These are phyloP conservation scores for Bacidia gigantensis DNA, from an alignment of 495 filamentous ascomycete genomes.

Conservation along the genomic window DNA sequence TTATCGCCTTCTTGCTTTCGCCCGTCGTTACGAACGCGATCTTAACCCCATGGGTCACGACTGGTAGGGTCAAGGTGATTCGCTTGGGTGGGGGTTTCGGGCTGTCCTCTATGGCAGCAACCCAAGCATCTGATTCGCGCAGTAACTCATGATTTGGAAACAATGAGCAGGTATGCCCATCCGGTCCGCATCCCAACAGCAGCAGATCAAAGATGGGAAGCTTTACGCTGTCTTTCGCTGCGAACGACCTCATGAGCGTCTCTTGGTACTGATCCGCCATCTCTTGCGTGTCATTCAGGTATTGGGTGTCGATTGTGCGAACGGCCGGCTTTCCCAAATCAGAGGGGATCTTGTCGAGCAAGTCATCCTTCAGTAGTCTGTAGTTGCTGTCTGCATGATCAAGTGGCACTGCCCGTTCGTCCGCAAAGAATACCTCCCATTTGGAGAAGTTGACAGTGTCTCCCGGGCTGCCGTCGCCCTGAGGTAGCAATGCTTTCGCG, in stretches of 20 bases:
- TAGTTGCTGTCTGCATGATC: conserved; percentile 92
- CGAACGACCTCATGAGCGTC: conserved; percentile 66
- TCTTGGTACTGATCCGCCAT: conserved; percentile 91
- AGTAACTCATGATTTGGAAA: conserved; percentile 84
- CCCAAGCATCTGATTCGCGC: conserved; percentile 83
- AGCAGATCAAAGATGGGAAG: conserved; percentile 89
- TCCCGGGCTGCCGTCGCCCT: conserved; percentile 39
- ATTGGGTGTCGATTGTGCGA: conserved; percentile 57
- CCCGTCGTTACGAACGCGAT: conserved; percentile 90
- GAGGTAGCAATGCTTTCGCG: conserved; percentile 60
- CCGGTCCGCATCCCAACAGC: conserved; percentile 82
- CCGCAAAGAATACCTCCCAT: conserved; percentile 98
- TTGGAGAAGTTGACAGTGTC: conserved; percentile 62
- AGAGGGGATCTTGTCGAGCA: conserved; percentile 73
- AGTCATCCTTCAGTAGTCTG: conserved; percentile 66
- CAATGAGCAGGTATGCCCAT: conserved; percentile 92
- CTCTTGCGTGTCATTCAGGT: conserved; percentile 75
- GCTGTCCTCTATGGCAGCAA: conserved; percentile 75
- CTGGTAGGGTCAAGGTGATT: conserved; percentile 83
- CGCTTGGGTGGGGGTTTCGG: conserved; percentile 86
- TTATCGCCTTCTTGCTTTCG: conserved; percentile 71
- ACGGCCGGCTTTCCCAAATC: conserved; percentile 52
- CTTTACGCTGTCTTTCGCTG: conserved; percentile 74
- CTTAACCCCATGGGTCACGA: conserved; percentile 67
- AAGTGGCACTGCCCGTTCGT: conserved; percentile 88